Percentiles rank a stretch among this genome's conserved stretches.
Conservation (phyloP, 2,329 filamentous ascomycete species). For the Aspergillus terreus region DNA sequence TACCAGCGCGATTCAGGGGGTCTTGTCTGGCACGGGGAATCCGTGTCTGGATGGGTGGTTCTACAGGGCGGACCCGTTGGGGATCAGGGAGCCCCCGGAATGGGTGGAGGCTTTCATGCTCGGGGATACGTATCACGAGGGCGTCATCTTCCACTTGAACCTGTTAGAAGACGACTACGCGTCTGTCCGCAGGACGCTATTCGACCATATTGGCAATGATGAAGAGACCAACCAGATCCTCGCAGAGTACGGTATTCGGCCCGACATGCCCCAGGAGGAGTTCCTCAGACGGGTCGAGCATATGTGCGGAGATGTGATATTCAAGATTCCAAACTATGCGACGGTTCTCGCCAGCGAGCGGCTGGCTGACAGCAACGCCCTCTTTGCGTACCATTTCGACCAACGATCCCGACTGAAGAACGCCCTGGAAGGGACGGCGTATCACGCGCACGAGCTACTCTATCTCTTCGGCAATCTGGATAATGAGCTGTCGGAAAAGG, state of each 20-base stretch:
- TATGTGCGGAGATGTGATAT: conserved; percentile 23
- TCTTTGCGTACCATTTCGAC: conserved; percentile 25
- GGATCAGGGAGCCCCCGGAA: conserved; percentile 13
- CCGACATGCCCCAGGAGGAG: conserved; percentile 5
- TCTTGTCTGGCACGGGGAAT: conserved; percentile 21
- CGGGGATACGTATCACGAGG: conserved; percentile 25
- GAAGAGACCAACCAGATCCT: conserved; percentile 16
- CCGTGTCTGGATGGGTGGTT: conserved; percentile 26
- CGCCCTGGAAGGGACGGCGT: conserved; percentile 21
- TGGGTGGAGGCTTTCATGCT: conserved; percentile 23
- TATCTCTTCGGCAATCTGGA: conserved; percentile 23
- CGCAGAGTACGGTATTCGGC: conserved; percentile 15
- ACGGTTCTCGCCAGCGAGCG: conserved; percentile 4
- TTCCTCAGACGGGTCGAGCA: conserved; percentile 18
- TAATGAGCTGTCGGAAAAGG: conserved; percentile 15
- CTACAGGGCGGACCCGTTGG: conserved; percentile 13
- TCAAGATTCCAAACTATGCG: conserved; percentile 23
- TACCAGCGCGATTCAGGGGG: conserved; percentile 20
- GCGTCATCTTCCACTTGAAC: conserved; percentile 24
- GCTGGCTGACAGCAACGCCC: not conserved
- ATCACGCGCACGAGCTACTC: conserved; percentile 25
- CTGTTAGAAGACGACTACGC: conserved; percentile 16
- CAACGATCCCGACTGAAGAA: conserved; percentile 22
- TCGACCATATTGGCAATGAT: conserved; percentile 8
- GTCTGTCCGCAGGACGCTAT: conserved; percentile 11